phyloP scores from a whole-genome alignment of 2,329 filamentous ascomycete species.

The Diaporthe sp. region DNA sequence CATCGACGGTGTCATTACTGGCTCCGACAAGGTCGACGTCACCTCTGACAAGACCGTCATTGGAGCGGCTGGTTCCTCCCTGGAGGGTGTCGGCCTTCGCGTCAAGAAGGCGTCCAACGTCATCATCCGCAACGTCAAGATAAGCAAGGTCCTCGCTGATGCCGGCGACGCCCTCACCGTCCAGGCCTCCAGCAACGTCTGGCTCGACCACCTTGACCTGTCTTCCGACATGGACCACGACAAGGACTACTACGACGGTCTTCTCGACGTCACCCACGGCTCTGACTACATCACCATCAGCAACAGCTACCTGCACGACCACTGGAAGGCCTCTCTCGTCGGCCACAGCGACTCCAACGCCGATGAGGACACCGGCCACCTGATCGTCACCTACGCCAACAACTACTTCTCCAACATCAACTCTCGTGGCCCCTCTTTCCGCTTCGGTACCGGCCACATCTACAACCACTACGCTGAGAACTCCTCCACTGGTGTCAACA shows the following conservation, averaged over 20 bases:
- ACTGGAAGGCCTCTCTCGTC: conserved; percentile 69
- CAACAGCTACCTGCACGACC: conserved; percentile 57
- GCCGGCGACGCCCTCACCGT: conserved; percentile 71
- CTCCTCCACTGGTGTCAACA: conserved; percentile 62
- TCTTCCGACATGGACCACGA: conserved; percentile 67
- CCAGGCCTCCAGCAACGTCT: conserved; percentile 67
- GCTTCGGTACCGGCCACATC: conserved; percentile 74
- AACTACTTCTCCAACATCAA: conserved; percentile 73
- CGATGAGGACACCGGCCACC: conserved; percentile 68
- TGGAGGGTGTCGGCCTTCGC: conserved; percentile 61
- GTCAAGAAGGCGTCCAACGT: conserved; percentile 66
- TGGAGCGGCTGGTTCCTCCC: conserved; percentile 50
- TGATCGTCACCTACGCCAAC: conserved; percentile 73
- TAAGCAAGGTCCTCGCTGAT: conserved; percentile 64
- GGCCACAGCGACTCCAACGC: conserved; percentile 70
- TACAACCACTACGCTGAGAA: conserved; percentile 55
- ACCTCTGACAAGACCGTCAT: conserved; percentile 63
- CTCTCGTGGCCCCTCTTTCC: conserved; percentile 70
- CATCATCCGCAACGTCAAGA: conserved; percentile 71
- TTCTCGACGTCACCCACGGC: conserved; percentile 72
- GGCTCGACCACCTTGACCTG: conserved; percentile 76
- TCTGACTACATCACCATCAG: conserved; percentile 68
- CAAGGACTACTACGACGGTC: conserved; percentile 78
- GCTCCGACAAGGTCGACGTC: conserved; percentile 54
- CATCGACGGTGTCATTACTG: conserved; percentile 55